These are phyloP conservation scores for Globisporangium emineosum DNA, from an alignment of 352 stramenopile species.

Conservation along the genomic window DNA sequence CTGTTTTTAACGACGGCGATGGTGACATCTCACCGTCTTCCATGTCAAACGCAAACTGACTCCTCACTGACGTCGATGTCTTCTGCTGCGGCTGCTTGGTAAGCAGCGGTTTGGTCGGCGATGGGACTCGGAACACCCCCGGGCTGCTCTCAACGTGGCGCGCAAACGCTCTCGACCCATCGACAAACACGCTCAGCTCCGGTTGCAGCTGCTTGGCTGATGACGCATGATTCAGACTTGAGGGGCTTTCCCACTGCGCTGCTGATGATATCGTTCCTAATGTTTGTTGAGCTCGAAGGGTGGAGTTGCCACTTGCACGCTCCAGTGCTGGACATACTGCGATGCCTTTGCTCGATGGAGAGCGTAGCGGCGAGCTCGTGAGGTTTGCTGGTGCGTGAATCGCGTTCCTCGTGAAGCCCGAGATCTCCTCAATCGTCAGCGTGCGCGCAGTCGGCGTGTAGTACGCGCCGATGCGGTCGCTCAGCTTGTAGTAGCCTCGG, in stretches of 20 bases:
- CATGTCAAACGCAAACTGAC: slow-evolving; percentile 42
- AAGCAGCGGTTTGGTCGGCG: slow-evolving; percentile 36
- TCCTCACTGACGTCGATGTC: slow-evolving; percentile 15
- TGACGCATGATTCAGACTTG: neutral
- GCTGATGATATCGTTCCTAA: neutral
- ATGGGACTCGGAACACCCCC: slow-evolving; percentile 49
- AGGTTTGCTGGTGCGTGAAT: slow-evolving; percentile 43
- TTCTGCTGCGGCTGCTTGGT: slow-evolving; percentile 21
- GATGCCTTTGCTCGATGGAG: slow-evolving; percentile 38
- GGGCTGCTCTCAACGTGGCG: slow-evolving; percentile 68
- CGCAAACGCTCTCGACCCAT: slow-evolving; percentile 54
- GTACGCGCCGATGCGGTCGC: slow-evolving; percentile 70
- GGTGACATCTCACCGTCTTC: slow-evolving; percentile 17
- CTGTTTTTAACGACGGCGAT: neutral
- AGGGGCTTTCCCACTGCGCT: neutral
- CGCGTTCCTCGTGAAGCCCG: slow-evolving; percentile 54
- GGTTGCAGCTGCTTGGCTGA: slow-evolving; percentile 6
- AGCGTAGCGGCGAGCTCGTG: slow-evolving; percentile 32
- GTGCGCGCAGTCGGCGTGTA: slow-evolving; percentile 69
- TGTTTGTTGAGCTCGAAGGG: neutral
- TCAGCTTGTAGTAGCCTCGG: slow-evolving; percentile 73
- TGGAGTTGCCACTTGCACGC: slow-evolving; percentile 6
- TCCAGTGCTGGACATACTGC: slow-evolving; percentile 58
- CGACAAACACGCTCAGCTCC: slow-evolving; percentile 48
- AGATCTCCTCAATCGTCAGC: slow-evolving; percentile 71